phyloP scores from a whole-genome alignment of 2,329 filamentous ascomycete genomes.

The Clonostachys chloroleuca region DNA sequence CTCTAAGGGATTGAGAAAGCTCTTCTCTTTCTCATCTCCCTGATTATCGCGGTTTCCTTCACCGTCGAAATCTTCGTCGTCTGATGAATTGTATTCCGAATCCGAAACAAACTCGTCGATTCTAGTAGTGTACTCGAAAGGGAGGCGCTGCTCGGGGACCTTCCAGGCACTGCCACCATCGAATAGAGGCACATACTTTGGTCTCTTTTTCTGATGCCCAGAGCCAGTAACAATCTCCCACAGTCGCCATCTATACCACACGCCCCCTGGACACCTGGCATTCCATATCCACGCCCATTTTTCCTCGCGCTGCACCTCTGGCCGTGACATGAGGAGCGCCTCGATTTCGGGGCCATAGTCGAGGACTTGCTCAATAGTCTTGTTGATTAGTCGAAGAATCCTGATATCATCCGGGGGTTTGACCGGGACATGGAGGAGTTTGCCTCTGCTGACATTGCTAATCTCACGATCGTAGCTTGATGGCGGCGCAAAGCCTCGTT shows the following conservation, averaged over 20 bases:
- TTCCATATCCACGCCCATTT: slow-evolving; percentile 96
- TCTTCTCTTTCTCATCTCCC: slow-evolving; percentile 41
- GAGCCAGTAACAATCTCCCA: slow-evolving; percentile 80
- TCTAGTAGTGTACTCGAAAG: slow-evolving; percentile 74
- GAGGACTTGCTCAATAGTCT: slow-evolving; percentile 75
- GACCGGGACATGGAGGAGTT: slow-evolving; percentile 64
- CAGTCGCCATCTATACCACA: slow-evolving; percentile 90
- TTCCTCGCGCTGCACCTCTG: slow-evolving; percentile 79
- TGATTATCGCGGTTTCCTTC: slow-evolving; percentile 47
- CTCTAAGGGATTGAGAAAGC: slow-evolving; percentile 76
- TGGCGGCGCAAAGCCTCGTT: slow-evolving; percentile 71
- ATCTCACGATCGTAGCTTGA: slow-evolving; percentile 53
- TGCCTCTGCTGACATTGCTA: slow-evolving; percentile 36
- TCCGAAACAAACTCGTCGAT: slow-evolving; percentile 80
- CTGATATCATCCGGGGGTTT: slow-evolving; percentile 73
- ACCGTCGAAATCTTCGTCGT: slow-evolving; percentile 71
- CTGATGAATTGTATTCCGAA: slow-evolving; percentile 79
- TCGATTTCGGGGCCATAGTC: slow-evolving; percentile 84
- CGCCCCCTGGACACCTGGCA: slow-evolving; percentile 68
- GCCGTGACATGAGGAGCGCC: slow-evolving; percentile 82
- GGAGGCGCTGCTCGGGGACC: slow-evolving; percentile 65
- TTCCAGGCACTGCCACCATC: slow-evolving; percentile 77
- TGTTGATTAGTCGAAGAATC: slow-evolving; percentile 80
- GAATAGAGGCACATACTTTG: slow-evolving; percentile 62
- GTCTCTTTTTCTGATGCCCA: slow-evolving; percentile 35